Evolutionary conservation across 345 rosid genomes (phyloP), one percentile per base, ranked within the genome.

Genomic region (Lepidium sativum): DNA sequence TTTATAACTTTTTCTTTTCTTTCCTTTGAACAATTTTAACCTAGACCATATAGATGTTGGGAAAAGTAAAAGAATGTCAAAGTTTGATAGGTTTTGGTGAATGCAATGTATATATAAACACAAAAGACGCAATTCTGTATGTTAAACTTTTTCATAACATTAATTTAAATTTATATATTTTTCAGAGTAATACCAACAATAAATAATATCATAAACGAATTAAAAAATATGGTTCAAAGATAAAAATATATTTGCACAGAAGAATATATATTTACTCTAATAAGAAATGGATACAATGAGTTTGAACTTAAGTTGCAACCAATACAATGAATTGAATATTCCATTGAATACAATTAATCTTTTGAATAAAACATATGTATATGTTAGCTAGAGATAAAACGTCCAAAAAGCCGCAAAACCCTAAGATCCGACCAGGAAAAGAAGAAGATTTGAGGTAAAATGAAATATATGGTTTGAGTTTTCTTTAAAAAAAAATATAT

Each of bases 41-140:
- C 41, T 60, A 44, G 54, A 17, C 29, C 40, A 27, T 41, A 34
- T 16, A 29, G 10, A 13, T 38, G 33, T 23, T n/a, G 16, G 16
- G 7, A 56, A 56, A 56, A 21, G 20, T 12, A 60, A 29, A 50
- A 41, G 31, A 69, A 60, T 68, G 59, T 59, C 66, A 61, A 62
- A 43, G 34, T n/a, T 48, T 44, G 25, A 7, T 13, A 17, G 12
- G 37, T 45, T 67, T 51, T 48, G 58, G 12, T 61, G n/a, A 33
- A 17, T 53, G 23, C 55, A 70, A 35, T 45, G 56, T 53, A 62
- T 47, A 43, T 35, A 18, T 41, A 61, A 25, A 12, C 48, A 18
- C 31, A 51, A 32, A 41, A 59, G 23, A 20, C 11, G 9, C 3
- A 1, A 1, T 13, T n/a, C 49, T 50, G 1, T 18, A 4, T 12